These are phyloP conservation scores for Fusarium proliferatum DNA, from an alignment of 2,329 filamentous ascomycete genomes.

Conservation along the genomic window DNA sequence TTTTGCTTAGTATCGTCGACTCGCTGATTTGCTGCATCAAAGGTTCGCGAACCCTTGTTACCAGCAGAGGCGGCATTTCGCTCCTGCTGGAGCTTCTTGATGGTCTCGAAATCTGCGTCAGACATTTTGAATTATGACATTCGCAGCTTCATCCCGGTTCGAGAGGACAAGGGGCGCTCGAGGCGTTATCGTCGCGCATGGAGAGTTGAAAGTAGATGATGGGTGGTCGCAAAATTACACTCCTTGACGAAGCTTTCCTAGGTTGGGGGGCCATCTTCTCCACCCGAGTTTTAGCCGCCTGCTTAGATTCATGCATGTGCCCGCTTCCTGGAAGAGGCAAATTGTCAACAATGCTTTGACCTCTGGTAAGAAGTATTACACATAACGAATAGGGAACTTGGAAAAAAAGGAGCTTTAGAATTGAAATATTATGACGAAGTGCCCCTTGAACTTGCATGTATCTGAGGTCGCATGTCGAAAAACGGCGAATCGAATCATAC, in stretches of 20 bases:
- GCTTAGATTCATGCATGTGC: constrained; percentile 9
- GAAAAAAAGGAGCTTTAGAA: neutral
- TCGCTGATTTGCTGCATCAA: constrained; percentile 83
- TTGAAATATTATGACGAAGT: neutral
- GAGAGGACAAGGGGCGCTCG: constrained; percentile 51
- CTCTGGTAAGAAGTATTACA: neutral
- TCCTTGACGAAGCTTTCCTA: constrained; percentile 44
- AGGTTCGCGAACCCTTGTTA: constrained; percentile 85
- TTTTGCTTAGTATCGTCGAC: constrained; percentile 91
- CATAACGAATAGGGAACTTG: neutral
- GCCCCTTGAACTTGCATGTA: neutral
- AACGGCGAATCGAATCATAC: neutral
- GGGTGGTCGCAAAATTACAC: constrained; percentile 47
- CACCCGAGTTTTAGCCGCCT: constrained; percentile 51
- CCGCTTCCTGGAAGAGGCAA: constrained; percentile 16
- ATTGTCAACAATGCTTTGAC: constrained; percentile 15
- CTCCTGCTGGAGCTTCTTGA: constrained; percentile 91
- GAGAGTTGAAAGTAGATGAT: constrained; percentile 44
- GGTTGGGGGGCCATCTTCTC: constrained; percentile 43
- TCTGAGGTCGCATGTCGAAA: neutral
- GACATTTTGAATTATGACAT: constrained; percentile 65
- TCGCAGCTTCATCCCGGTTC: constrained; percentile 57
- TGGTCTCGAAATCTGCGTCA: constrained; percentile 86
- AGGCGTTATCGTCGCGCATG: constrained; percentile 53
- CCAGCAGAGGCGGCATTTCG: constrained; percentile 82